These are phyloP conservation scores for Stropharia rugosoannulata DNA, from an alignment of 768 basidiomycete genomes.

Conservation along the genomic window DNA sequence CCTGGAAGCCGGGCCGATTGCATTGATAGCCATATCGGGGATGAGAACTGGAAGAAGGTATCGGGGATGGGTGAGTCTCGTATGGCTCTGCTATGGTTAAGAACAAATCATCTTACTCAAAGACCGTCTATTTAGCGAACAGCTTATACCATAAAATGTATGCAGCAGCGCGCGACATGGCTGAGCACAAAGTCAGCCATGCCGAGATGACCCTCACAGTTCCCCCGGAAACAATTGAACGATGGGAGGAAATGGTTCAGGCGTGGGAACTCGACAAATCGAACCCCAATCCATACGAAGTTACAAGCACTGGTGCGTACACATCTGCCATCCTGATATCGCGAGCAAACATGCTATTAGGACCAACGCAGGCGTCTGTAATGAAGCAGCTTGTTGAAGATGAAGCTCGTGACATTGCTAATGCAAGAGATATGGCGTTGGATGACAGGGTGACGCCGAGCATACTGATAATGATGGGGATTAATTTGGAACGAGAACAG, in stretches of 20 bases:
- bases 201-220: not conserved
- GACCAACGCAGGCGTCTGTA: constrained; percentile 4
- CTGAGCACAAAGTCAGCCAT: not conserved
- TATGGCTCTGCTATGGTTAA: too few relatives aligned
- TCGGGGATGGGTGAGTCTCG: constrained; percentile 14
- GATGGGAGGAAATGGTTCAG: not conserved
- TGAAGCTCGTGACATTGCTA: constrained; percentile 5
- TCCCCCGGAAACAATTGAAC: not conserved
- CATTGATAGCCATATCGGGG: constrained; percentile 25
- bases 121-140: not conserved
- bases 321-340: too few relatives aligned
- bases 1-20: constrained; percentile 25
- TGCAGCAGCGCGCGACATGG: not conserved
- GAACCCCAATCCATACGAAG: not conserved
- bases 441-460: constrained; percentile 13
- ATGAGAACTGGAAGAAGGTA: constrained; percentile 26
- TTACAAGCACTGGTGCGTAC: not conserved
- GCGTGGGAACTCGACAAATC: not conserved
- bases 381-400: constrained; percentile 6
- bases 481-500: constrained; percentile 21
- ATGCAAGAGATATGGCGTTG: constrained; percentile 4
- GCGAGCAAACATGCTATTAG: constrained; percentile 5
- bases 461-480: constrained; percentile 12
- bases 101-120: too few relatives aligned
- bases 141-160: not conserved